phyloP scores from a whole-genome alignment of 768 basidiomycete genomes.

The Suillus subalutaceus region DNA sequence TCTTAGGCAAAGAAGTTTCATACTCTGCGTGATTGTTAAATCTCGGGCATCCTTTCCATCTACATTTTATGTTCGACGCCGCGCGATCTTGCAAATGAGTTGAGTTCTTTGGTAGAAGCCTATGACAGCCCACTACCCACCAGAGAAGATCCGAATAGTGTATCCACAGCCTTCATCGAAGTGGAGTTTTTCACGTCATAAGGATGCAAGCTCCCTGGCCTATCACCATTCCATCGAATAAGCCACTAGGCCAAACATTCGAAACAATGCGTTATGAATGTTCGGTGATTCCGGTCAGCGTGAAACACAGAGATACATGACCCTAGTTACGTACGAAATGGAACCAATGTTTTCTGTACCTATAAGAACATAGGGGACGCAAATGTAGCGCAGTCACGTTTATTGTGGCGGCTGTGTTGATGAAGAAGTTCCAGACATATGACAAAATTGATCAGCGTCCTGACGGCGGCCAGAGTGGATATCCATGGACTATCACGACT shows the following conservation, averaged over 20 bases:
- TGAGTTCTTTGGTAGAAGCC: neutral
- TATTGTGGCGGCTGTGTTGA: slow-evolving; percentile 2
- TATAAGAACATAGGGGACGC: neutral
- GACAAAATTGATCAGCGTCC: neutral
- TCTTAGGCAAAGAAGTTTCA: too few relatives aligned
- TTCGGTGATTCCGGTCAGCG: neutral
- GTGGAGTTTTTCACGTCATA: neutral
- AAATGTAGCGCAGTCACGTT: neutral
- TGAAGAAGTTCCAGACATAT: slow-evolving; percentile 1
- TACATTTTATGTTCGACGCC: neutral
- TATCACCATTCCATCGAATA: neutral
- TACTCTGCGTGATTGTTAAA: too few relatives aligned
- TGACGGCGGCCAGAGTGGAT: neutral
- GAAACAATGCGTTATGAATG: neutral
- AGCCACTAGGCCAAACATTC: neutral
- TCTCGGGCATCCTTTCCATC: neutral
- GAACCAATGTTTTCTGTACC: neutral
- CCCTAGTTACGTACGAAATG: neutral
- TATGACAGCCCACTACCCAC: neutral
- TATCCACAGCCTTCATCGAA: slow-evolving; percentile 3
- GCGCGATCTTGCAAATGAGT: neutral
- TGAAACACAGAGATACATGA: neutral
- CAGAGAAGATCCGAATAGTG: slow-evolving; percentile 1
- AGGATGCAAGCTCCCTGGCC: neutral
- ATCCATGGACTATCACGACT: neutral